A percentile compares a stretch with the other conserved stretches of the same genome.
phyloP scores from a whole-genome alignment of 1,284 basidiomycete species.

The Microbotryomycetes sp. region DNA sequence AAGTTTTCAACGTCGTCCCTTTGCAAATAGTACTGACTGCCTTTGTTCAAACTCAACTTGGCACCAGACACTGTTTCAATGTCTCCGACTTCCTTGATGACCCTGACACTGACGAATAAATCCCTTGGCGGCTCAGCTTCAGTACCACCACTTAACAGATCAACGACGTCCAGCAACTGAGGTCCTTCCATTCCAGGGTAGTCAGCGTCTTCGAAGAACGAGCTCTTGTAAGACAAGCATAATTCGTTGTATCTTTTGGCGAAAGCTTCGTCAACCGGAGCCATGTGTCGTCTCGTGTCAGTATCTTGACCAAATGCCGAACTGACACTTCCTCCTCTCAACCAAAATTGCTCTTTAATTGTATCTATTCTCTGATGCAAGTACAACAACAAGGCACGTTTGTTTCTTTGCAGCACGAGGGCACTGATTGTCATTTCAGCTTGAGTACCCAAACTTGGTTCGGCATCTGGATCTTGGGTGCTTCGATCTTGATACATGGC shows the following conservation, averaged over 20 bases:
- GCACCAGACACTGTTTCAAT: slow-evolving; percentile 79
- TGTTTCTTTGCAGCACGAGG: slow-evolving; percentile 80
- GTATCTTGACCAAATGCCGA: slow-evolving; percentile 57
- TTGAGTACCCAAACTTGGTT: slow-evolving; percentile 18
- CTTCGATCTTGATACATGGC: slow-evolving; percentile 51
- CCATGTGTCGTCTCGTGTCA: slow-evolving; percentile 69
- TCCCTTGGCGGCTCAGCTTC: slow-evolving; percentile 66
- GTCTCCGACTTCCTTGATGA: slow-evolving; percentile 75
- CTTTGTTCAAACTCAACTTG: slow-evolving; percentile 77
- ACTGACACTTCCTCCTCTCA: slow-evolving; percentile 81
- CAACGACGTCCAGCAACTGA: slow-evolving; percentile 48
- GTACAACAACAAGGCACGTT: slow-evolving; percentile 87
- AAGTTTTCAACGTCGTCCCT: slow-evolving; percentile 83
- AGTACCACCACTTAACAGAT: slow-evolving; percentile 67
- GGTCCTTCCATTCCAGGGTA: slow-evolving; percentile 3
- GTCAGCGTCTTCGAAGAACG: slow-evolving; percentile 40
- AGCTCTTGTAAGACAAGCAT: slow-evolving; percentile 74
- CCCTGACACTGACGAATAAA: slow-evolving; percentile 67
- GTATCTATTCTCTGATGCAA: slow-evolving; percentile 75
- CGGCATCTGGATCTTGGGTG: slow-evolving; percentile 59
- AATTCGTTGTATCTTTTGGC: slow-evolving; percentile 72
- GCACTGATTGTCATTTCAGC: slow-evolving; percentile 70
- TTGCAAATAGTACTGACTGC: slow-evolving; percentile 77
- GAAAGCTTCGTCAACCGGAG: slow-evolving; percentile 86
- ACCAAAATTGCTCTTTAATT: slow-evolving; percentile 81